These are phyloP conservation scores for Pseudognaphalium luteoalbum DNA, from an alignment of 129 eudicot species.

Conservation along the genomic window DNA sequence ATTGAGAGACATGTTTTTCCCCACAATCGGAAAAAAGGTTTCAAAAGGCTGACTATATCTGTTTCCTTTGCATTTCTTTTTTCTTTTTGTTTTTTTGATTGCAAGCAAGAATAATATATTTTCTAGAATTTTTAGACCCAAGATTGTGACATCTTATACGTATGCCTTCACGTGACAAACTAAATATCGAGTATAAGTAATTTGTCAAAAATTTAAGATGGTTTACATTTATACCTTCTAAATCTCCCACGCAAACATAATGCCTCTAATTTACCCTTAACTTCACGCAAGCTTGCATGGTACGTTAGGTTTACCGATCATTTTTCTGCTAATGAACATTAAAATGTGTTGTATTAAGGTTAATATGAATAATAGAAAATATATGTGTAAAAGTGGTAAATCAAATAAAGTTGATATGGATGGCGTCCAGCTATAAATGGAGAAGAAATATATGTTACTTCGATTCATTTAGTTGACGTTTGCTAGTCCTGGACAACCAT, in stretches of 20 bases:
- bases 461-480: not conserved
- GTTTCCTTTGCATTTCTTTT: conserved; percentile 23
- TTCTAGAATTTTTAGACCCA: conserved; percentile 20
- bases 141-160: conserved; percentile 29
- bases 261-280: too few species aligned
- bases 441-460: conserved; percentile 8
- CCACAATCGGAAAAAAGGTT: conserved; percentile 18
- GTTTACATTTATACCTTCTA: too few species aligned
- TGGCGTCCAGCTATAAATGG: conserved; percentile 36
- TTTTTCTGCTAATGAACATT: too few species aligned
- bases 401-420: conserved; percentile 2
- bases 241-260: too few species aligned
- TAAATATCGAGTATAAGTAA: not conserved
- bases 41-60: conserved; percentile 33
- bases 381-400: too few species aligned
- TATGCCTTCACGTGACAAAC: conserved; percentile 36
- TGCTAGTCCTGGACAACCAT: conserved; percentile 21
- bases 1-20: too few species aligned
- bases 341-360: too few species aligned
- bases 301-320: too few species aligned
- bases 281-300: too few species aligned
- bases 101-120: conserved; percentile 29
- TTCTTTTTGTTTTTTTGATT: conserved; percentile 25
- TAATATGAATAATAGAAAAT: too few species aligned
- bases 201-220: too few species aligned